Evolutionary conservation across 352 stramenopile species (phyloP).

Genomic region (Pythium guiyangense): DNA sequence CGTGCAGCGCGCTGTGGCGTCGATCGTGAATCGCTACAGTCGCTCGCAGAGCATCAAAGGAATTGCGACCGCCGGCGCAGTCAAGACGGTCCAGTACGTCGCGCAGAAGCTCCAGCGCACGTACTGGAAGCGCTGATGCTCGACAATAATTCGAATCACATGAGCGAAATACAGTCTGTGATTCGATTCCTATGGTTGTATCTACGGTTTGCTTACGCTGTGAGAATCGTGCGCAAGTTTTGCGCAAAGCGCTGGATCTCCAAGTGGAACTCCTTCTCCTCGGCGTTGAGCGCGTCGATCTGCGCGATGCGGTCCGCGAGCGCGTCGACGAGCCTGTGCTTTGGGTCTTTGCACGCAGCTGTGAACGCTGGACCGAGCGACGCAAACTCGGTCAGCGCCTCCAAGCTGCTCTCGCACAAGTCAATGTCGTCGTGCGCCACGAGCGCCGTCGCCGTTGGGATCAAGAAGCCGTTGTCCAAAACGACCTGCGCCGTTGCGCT

Average conservation of each 20-base stretch:
- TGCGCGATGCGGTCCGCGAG: slow-evolving; percentile 48
- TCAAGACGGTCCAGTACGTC: slow-evolving; percentile 81
- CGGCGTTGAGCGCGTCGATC: slow-evolving; percentile 56
- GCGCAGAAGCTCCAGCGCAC: slow-evolving; percentile 84
- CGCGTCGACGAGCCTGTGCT: slow-evolving; percentile 37
- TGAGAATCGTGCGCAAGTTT: slow-evolving; percentile 41
- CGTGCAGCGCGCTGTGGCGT: slow-evolving; percentile 50
- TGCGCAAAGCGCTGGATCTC: slow-evolving; percentile 59
- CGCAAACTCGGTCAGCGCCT: slow-evolving; percentile 71
- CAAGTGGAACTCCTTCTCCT: slow-evolving; percentile 65
- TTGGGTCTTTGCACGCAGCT: slow-evolving; percentile 44
- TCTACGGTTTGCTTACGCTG: slow-evolving; percentile 6
- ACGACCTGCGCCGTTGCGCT: slow-evolving; percentile 46
- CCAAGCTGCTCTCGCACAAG: slow-evolving; percentile 66
- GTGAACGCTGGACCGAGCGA: slow-evolving; percentile 53
- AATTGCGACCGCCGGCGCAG: slow-evolving; percentile 74
- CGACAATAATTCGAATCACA: slow-evolving; percentile 6
- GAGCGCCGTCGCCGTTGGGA: slow-evolving; percentile 39
- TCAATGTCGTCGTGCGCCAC: slow-evolving; percentile 75
- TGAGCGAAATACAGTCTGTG: not conserved
- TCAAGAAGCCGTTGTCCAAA: slow-evolving; percentile 35
- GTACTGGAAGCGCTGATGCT: slow-evolving; percentile 40
- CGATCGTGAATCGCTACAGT: slow-evolving; percentile 82
- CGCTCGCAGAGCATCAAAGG: slow-evolving; percentile 87
- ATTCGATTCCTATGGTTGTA: slow-evolving; percentile 1